Evolutionary conservation across 768 basidiomycete genomes (phyloP).

Genomic region (Hygrocybe coccinea): DNA sequence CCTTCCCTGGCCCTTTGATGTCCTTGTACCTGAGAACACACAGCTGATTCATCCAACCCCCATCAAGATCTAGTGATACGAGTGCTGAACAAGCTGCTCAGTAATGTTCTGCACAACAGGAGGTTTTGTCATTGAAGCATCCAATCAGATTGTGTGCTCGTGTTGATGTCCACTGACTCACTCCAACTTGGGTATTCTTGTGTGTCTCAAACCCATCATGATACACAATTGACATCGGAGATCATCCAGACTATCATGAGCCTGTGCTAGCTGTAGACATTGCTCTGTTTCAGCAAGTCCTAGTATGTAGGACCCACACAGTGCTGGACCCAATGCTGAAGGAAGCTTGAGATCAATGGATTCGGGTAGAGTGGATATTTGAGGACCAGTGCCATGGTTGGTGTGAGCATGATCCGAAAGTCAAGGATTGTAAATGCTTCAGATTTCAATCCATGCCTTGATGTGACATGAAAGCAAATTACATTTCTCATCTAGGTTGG

Average conservation of each 20-base stretch:
- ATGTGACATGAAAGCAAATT: constrained; percentile 2
- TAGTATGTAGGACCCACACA: no score
- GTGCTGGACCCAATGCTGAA: neutral
- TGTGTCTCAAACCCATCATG: constrained; percentile 7
- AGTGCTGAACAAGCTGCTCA: constrained; percentile 1
- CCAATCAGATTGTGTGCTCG: constrained; percentile 1
- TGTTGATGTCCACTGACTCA: constrained; percentile 4
- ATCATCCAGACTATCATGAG: constrained; percentile 1
- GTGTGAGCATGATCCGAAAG: neutral
- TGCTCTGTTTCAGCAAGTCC: neutral
- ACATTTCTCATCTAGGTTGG: constrained; percentile 4
- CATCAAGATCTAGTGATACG: neutral
- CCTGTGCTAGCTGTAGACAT: constrained; percentile 8
- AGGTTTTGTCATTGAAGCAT: neutral
- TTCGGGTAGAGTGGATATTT: neutral
- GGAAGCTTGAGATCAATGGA: neutral
- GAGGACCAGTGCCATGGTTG: neutral
- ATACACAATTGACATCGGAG: constrained; percentile 6
- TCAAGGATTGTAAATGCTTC: constrained; percentile 2
- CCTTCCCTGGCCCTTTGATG: neutral
- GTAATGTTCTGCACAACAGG: neutral
- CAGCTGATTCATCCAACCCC: neutral
- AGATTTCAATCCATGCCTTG: neutral
- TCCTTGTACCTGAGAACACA: neutral
- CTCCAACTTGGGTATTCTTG: constrained; percentile 10